Percentiles rank a stretch among this genome's conserved stretches.
phyloP scores from a whole-genome alignment of 2,329 filamentous ascomycete species.

The Neofusicoccum sp. region DNA sequence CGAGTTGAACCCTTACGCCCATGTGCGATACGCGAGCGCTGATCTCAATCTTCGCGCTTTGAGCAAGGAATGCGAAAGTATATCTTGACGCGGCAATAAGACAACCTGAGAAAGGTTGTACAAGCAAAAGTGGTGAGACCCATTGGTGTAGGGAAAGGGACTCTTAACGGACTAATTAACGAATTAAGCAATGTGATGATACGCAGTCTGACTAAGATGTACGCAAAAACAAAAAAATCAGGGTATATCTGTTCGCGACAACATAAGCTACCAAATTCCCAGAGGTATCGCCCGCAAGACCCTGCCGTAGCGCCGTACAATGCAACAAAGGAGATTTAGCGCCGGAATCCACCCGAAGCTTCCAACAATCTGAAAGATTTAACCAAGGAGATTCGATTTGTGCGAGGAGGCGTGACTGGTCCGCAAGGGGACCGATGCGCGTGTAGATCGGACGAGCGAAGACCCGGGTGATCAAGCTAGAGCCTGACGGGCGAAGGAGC shows the following conservation, averaged over 20 bases:
- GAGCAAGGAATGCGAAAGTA: neutral
- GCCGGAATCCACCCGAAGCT: neutral
- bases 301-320: conserved; percentile 1
- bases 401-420: neutral
- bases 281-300: neutral
- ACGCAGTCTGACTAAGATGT: neutral
- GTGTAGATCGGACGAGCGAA: neutral
- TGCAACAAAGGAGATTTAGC: conserved; percentile 13
- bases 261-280: neutral
- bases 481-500: conserved; percentile 17
- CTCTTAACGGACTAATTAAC: neutral
- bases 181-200: neutral
- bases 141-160: neutral
- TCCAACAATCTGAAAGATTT: neutral
- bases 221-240: neutral
- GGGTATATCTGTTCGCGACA: conserved; percentile 10
- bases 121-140: neutral
- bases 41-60: conserved; percentile 16
- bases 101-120: neutral
- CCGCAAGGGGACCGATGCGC: conserved; percentile 2
- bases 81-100: neutral
- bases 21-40: conserved; percentile 9
- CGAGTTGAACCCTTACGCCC: conserved; percentile 10
- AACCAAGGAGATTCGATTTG: neutral
- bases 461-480: neutral